These are phyloP conservation scores for Fusarium newnesense DNA, from an alignment of 2,329 filamentous ascomycete species.

Conservation along the genomic window DNA sequence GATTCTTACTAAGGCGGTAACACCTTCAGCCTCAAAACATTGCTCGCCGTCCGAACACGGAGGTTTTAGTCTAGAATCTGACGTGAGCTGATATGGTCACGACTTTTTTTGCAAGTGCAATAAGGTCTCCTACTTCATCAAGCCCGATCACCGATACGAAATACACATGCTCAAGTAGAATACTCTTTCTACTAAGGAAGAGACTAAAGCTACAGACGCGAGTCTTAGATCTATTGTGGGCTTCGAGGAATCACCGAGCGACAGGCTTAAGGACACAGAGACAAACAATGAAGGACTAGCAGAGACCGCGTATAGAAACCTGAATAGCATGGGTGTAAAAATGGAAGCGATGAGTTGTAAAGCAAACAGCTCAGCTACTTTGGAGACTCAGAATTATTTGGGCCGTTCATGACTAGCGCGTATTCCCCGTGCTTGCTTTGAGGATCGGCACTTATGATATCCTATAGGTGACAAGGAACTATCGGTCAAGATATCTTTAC, in stretches of 20 bases:
- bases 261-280: background rate
- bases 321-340: fast-evolving
- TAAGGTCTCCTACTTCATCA: background rate
- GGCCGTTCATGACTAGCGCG: background rate
- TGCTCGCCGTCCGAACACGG: background rate
- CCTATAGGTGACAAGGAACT: background rate
- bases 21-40: background rate
- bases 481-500: background rate
- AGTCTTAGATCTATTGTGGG: background rate
- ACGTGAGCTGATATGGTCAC: background rate
- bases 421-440: background rate
- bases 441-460: background rate
- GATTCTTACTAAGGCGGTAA: conserved; percentile 1
- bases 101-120: fast-evolving
- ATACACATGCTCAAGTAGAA: no score
- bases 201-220: fast-evolving
- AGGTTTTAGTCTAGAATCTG: background rate
- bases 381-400: fast-evolving
- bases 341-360: no score
- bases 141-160: background rate
- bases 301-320: background rate
- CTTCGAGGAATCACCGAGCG: fast-evolving
- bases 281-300: fast-evolving
- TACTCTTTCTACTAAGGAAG: fast-evolving
- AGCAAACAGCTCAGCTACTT: fast-evolving